Base-by-base conservation (phyloP, 2,329 filamentous ascomycete genomes). In the Juglanconis sp. region DNA sequence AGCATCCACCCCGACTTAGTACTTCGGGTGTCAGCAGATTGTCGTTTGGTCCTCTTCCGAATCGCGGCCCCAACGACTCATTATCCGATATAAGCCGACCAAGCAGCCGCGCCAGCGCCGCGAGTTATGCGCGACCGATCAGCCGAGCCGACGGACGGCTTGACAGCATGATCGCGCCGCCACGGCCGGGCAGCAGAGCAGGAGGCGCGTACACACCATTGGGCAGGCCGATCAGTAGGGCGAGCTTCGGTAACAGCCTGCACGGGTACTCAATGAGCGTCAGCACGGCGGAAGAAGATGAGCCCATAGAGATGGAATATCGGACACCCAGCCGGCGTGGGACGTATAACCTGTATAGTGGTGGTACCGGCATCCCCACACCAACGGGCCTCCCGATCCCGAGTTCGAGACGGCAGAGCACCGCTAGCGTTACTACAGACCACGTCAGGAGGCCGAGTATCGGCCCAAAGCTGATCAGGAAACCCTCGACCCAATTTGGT, bases 31-130 rank as follows among this genome's bases (percentile, higher is more conserved):
- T 87, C 48, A 84, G 83, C 65, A 80, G 87, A 13, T 73, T 89
- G 6, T 88, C 86, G 1, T 87, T 87, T 68, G 61, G 59, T n/a
- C 59, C 59, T 51, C 74, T 87, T 9, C 83, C 86, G 3, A 84
- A 81, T 67, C 80, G 85, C 48, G 78, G 77, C 53, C 81, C 81
- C 46, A 69, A 73, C 53, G 68, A 69, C 35, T 74, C 70, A 10
- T 72, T 73, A 40, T 68, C 73, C 15, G 74, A 78, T 24, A 76
- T 81, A 65, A 88, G 86, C 66, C 86, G 90, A 38, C 90, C 91
- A 15, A 89, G 86, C 75, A 93, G 90, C 68, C 86, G 90, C 65
- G 85, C 88, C 67, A 90, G 87, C 70, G 75, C 80, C 59, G 80
- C 82, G 56, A 81, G 79, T 53, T 81, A 80, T 60, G 80, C 79